Evolutionary conservation across 2,329 filamentous ascomycete genomes (phyloP), one percentile per base, ranked within the genome.

Genomic region (Graphilbum sp.): DNA sequence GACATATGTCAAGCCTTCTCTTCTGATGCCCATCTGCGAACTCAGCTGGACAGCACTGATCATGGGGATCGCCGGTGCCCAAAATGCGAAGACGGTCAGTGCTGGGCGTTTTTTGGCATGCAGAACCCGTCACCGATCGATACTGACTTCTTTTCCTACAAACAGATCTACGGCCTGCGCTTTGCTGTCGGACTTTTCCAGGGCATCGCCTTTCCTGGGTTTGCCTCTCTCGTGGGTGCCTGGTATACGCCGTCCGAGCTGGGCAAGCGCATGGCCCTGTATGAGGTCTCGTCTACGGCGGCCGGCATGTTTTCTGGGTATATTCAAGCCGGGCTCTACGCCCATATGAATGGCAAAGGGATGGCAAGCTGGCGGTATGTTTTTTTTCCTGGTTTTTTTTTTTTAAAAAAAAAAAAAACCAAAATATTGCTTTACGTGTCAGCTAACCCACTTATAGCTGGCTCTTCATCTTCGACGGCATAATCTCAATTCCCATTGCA

Each of bases 381-480:
- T 50, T 53, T 20, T 33, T 10, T 9, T 13, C 13, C 7, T 11
- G 16, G n/a, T n/a, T n/a, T n/a, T n/a, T n/a, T n/a, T n/a, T n/a
- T n/a, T n/a, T n/a, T n/a, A n/a, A n/a, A n/a, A n/a, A n/a, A n/a
- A n/a, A n/a, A n/a, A n/a, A n/a, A n/a, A n/a, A n/a, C n/a, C n/a
- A n/a, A n/a, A n/a, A n/a, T n/a, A n/a, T n/a, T n/a, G n/a, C n/a
- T n/a, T n/a, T 25, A 7, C 7, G 23, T 25, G 12, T 25, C 7
- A 31, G n/a, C 29, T 31, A 13, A 31, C 29, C 20, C 12, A 11
- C 13, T 25, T 9, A 16, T 3, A 34, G 33, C 25, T 61, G 56
- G 56, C 48, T 60, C 0, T 60, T 62, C 42, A 52, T 61, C 32
- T 55, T 60, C 46, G 57, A 60, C 40, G 54, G 55, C 5, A 40